Conservation (phyloP, 2,329 filamentous ascomycete genomes). For the Fusarium buharicum region DNA sequence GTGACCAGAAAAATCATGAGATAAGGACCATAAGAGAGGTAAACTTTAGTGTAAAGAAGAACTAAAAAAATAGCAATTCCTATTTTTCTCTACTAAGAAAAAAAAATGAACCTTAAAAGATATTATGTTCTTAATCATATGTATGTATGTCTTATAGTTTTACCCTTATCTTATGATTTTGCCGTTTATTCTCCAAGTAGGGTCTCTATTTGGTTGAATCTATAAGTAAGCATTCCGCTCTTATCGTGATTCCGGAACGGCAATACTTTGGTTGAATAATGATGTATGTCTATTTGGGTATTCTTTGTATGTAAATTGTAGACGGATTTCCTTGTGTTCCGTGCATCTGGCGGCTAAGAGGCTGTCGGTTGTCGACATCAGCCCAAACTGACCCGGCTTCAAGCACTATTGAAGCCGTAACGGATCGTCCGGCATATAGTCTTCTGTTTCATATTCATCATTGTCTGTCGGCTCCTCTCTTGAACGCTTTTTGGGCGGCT, state of each 20-base stretch:
- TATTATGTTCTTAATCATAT: too few relatives aligned
- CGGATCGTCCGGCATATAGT: constrained; percentile 42
- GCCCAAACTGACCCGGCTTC: background rate
- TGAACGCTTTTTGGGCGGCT: constrained; percentile 45
- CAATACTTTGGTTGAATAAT: background rate
- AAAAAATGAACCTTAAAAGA: too few relatives aligned
- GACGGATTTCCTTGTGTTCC: background rate
- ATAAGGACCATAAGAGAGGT: too few relatives aligned
- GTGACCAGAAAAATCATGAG: too few relatives aligned
- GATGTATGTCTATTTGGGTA: constrained; percentile 19
- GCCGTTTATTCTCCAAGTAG: too few relatives aligned
- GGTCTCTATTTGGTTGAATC: too few relatives aligned
- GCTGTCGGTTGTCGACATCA: background rate
- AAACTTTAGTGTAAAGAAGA: too few relatives aligned
- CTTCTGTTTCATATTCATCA: constrained; percentile 34
- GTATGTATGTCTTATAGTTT: too few relatives aligned
- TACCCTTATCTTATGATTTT: too few relatives aligned
- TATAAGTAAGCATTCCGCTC: too few relatives aligned
- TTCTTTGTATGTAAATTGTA: constrained; percentile 5
- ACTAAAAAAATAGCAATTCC: too few relatives aligned
- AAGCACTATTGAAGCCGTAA: constrained; percentile 36
- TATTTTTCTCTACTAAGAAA: too few relatives aligned
- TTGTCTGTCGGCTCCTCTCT: constrained; percentile 24
- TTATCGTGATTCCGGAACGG: background rate
- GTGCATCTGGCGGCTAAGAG: background rate